A percentile compares a stretch with the other conserved stretches of the same genome.
phyloP scores from a whole-genome alignment of 108 stramenopile genomes.

The Ochromonas danica region DNA sequence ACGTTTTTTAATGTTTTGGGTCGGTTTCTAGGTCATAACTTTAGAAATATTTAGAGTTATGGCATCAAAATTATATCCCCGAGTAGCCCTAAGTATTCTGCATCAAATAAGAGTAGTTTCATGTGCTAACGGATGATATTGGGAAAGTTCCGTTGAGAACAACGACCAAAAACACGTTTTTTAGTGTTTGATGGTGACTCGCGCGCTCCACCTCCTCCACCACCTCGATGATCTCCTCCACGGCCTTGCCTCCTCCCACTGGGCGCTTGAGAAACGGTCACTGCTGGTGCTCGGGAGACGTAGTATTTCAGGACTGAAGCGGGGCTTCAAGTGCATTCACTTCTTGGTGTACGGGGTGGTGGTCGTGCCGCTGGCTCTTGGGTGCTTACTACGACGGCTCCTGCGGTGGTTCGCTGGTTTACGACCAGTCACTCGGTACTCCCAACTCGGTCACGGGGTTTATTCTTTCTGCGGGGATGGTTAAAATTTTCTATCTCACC shows the following conservation, averaged over 20 bases:
- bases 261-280: constrained; percentile 1
- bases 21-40: constrained; percentile 5
- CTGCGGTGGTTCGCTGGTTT: constrained; percentile 13
- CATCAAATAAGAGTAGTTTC: constrained; percentile 10
- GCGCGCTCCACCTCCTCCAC: not conserved
- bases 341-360: constrained; percentile 5
- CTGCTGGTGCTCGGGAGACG: constrained; percentile 4
- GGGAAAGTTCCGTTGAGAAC: not conserved
- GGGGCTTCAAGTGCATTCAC: constrained; percentile 1
- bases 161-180: not conserved
- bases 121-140: constrained; percentile 1
- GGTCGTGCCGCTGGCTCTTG: constrained; percentile 4
- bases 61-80: constrained; percentile 10
- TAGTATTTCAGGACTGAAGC: constrained; percentile 15
- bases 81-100: constrained; percentile 10
- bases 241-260: constrained; percentile 4
- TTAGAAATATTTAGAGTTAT: constrained; percentile 18
- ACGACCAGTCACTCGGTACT: constrained; percentile 5
- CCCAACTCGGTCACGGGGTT: constrained; percentile 4
- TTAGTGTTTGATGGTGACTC: not conserved
- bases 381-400: constrained; percentile 9
- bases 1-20: constrained; percentile 10
- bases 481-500: constrained; percentile 1
- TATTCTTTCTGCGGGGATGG: constrained; percentile 1
- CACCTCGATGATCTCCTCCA: constrained; percentile 5